A percentile compares a stretch with the other conserved stretches of the same genome.
phyloP scores from a whole-genome alignment of 768 basidiomycete species.

The Suillus subaureus region DNA sequence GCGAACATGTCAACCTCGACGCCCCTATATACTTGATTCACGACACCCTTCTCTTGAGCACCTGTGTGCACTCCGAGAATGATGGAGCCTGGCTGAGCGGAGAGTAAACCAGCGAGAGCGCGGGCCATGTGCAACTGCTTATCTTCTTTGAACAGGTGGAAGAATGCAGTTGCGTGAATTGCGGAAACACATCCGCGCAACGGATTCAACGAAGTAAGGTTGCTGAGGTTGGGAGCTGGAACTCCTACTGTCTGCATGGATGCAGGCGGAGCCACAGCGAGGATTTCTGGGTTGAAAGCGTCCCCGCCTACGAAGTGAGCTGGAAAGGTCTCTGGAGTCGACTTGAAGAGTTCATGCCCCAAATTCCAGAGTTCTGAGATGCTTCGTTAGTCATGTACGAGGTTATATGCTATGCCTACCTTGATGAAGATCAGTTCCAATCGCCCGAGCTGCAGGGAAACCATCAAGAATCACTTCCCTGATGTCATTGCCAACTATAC shows the following conservation, averaged over 20 bases:
- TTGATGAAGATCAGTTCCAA: slow-evolving; percentile 37
- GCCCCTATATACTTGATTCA: neutral
- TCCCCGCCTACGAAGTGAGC: slow-evolving; percentile 56
- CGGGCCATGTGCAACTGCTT: slow-evolving; percentile 44
- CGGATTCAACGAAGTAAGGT: slow-evolving; percentile 43
- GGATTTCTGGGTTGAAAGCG: slow-evolving; percentile 45
- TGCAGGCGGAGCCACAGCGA: slow-evolving; percentile 34
- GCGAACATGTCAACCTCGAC: slow-evolving; percentile 23
- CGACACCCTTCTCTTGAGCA: neutral
- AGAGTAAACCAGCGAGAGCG: slow-evolving; percentile 44
- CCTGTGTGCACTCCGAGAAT: slow-evolving; percentile 47
- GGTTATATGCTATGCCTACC: slow-evolving; percentile 23
- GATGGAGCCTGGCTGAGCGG: slow-evolving; percentile 44
- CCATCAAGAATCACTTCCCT: slow-evolving; percentile 40
- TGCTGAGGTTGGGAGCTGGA: slow-evolving; percentile 26
- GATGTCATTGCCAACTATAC: slow-evolving; percentile 38
- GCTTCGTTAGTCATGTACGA: neutral
- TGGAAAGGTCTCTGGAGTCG: slow-evolving; percentile 52
- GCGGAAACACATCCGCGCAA: slow-evolving; percentile 47
- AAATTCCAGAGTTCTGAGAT: slow-evolving; percentile 54
- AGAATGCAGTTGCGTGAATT: slow-evolving; percentile 50
- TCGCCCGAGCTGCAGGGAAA: slow-evolving; percentile 34
- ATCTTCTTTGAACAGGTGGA: slow-evolving; percentile 47
- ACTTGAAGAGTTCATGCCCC: slow-evolving; percentile 60
- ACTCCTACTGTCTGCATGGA: slow-evolving; percentile 22